Conservation (phyloP, 768 basidiomycete species). For the Albatrellus ellisii region DNA sequence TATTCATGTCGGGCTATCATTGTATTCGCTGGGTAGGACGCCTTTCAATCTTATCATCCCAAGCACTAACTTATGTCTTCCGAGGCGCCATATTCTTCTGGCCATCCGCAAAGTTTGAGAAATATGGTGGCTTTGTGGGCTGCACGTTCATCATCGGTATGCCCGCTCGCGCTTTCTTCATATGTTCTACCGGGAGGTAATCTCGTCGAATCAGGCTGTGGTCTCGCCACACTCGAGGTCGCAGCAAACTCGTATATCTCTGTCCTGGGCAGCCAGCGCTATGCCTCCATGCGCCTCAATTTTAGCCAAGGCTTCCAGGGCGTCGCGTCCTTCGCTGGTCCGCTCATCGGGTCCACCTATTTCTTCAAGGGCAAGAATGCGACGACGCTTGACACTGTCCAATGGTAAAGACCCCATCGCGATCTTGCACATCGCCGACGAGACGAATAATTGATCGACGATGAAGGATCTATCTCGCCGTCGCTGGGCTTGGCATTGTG, state of each 20-base stretch:
- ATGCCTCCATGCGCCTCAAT: conserved; percentile 64
- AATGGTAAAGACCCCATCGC: conserved; percentile 31
- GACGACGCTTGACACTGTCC: conserved; percentile 48
- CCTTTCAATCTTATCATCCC: background rate
- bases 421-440: background rate
- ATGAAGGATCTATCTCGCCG: conserved; percentile 49
- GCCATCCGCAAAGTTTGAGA: conserved; percentile 56
- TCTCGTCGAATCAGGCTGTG: conserved; percentile 33
- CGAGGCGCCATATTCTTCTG: conserved; percentile 67
- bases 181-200: background rate
- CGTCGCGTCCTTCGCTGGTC: conserved; percentile 59
- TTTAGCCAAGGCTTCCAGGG: conserved; percentile 76
- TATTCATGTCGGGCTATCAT: conserved; percentile 44
- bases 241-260: conserved; percentile 75
- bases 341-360: conserved; percentile 62
- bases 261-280: conserved; percentile 51
- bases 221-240: conserved; percentile 53
- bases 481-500: conserved; percentile 44
- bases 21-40: conserved; percentile 40
- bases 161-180: background rate
- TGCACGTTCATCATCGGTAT: conserved; percentile 58
- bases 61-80: conserved; percentile 1
- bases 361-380: conserved; percentile 60
- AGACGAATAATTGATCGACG: background rate
- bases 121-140: conserved; percentile 62